Percentiles rank a stretch among this genome's conserved stretches.
phyloP scores from a whole-genome alignment of 1,284 basidiomycete genomes.

The Apiotrichum siamense region DNA sequence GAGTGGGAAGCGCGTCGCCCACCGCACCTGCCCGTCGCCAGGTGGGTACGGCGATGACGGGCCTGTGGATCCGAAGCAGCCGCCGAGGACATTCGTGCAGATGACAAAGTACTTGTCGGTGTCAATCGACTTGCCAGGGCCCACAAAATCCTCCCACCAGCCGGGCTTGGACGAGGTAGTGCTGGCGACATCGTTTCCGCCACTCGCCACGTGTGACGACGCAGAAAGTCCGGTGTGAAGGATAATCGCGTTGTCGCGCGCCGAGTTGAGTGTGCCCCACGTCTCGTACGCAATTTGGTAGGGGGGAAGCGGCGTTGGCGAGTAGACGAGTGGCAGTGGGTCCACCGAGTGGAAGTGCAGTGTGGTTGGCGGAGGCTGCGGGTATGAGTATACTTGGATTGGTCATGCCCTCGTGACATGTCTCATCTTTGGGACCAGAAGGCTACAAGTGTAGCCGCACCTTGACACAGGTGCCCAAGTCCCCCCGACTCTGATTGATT shows the following conservation, averaged over 20 bases:
- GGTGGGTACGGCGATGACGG: conserved; percentile 64
- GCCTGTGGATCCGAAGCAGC: conserved; percentile 95
- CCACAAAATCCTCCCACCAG: conserved; percentile 99
- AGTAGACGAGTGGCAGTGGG: conserved; percentile 70
- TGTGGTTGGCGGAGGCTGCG: conserved; percentile 43
- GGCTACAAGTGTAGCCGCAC: not conserved
- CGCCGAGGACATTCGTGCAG: conserved; percentile 95
- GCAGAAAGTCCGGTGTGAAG: conserved; percentile 94
- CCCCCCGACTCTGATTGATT: too few species aligned
- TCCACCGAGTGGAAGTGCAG: conserved; percentile 56
- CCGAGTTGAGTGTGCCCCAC: conserved; percentile 80
- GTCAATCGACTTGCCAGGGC: conserved; percentile 87
- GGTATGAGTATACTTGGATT: not conserved
- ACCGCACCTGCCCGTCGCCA: conserved; percentile 58
- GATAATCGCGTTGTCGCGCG: conserved; percentile 84
- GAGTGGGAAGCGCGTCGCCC: conserved; percentile 87
- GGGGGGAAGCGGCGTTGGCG: conserved; percentile 59
- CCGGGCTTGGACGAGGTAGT: conserved; percentile 52
- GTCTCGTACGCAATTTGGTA: conserved; percentile 86
- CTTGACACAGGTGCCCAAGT: too few species aligned
- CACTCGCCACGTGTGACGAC: conserved; percentile 89
- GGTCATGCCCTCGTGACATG: too few species aligned
- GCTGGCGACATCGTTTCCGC: conserved; percentile 65
- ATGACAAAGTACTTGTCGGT: conserved; percentile 89
- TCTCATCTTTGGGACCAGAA: too few species aligned